These are phyloP conservation scores for Sphaerulina populicola DNA, from an alignment of 2,329 filamentous ascomycete species.

Conservation along the genomic window DNA sequence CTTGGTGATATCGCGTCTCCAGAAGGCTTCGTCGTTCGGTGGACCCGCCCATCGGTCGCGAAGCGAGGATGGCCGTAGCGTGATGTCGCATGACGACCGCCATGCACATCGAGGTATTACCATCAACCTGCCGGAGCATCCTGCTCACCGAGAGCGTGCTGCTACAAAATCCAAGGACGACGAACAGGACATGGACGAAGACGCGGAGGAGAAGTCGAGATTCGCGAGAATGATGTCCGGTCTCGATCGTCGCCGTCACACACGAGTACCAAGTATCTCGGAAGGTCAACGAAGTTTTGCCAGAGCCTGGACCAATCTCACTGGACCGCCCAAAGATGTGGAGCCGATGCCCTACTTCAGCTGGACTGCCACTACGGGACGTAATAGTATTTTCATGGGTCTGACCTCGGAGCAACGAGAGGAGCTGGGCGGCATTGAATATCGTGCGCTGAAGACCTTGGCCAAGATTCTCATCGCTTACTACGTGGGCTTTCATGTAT, in stretches of 20 bases:
- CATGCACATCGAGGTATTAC: conserved; percentile 52
- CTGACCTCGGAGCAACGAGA: conserved; percentile 85
- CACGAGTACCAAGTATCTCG: conserved; percentile 9
- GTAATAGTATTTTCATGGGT: conserved; percentile 87
- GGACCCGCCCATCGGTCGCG: conserved; percentile 15
- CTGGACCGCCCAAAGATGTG: conserved; percentile 39
- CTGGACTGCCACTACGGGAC: conserved; percentile 82
- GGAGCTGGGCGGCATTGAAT: conserved; percentile 92
- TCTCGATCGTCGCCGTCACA: conserved; percentile 8
- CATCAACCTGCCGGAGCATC: conserved; percentile 55
- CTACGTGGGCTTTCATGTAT: conserved; percentile 71
- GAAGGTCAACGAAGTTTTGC: conserved; percentile 27
- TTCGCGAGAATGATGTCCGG: conserved; percentile 3
- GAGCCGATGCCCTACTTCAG: conserved; percentile 78
- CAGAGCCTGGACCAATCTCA: conserved; percentile 53
- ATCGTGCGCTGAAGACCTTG: conserved; percentile 80
- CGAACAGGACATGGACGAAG: conserved; percentile 2
- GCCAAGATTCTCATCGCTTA: conserved; percentile 69
- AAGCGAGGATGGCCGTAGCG: conserved; percentile 18
- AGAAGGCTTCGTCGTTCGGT: conserved; percentile 23
- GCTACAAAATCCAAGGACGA: conserved; percentile 9
- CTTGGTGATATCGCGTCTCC: conserved; percentile 30
- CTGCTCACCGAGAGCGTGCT: conserved; percentile 24
- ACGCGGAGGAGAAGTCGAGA: conserved; percentile 7
- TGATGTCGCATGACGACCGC: conserved; percentile 10